Evolutionary conservation across 139 green algal genomes (phyloP), one percentile per base, ranked within the genome.

Genomic region (Picochlorum costavermella): DNA sequence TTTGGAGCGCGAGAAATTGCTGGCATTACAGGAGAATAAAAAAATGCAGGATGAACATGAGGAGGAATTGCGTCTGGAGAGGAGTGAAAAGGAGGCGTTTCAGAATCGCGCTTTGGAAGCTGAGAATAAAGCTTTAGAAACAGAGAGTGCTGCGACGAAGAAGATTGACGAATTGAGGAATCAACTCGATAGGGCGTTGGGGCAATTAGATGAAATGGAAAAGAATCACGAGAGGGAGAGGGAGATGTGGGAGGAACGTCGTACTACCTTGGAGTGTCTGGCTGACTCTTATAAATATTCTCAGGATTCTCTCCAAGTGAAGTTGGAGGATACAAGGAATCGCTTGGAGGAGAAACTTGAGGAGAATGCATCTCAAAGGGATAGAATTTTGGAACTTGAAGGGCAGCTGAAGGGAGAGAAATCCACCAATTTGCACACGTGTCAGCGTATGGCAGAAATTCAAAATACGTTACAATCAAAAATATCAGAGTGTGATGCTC

Each of bases 31-130:
- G 46, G 46, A 53, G n/a, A 53, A 53, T 20, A 53, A 53, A 53
- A 28, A 23, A 6, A 11, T 53, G 72, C 25, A 78, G 33, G 28
- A 74, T 59, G 50, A 64, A 31, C 29, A 50, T 0, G 53, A 57
- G 68, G 26, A 61, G 30, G 26, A 30, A 45, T 14, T 60, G 48
- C 20, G 48, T 13, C 44, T 61, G 25, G 58, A 64, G 25, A 29
- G 25, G 17, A 25, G 12, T 58, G n/a, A 55, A 20, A 29, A 28
- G 6, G 20, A 64, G 14, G 23, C 23, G 20, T 25, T 64, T 20
- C 58, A 56, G 4, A 14, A 50, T 17, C n/a, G 12, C 10, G 20
- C 23, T 0, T 13, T 28, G 56, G 25, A 59, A 17, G 25, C 43
- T 20, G 25, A 59, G 23, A 25, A 25, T 17, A 29, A 25, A 11